Conservation (phyloP, 1,284 basidiomycete species). For the Ceratobasidium sp. region DNA sequence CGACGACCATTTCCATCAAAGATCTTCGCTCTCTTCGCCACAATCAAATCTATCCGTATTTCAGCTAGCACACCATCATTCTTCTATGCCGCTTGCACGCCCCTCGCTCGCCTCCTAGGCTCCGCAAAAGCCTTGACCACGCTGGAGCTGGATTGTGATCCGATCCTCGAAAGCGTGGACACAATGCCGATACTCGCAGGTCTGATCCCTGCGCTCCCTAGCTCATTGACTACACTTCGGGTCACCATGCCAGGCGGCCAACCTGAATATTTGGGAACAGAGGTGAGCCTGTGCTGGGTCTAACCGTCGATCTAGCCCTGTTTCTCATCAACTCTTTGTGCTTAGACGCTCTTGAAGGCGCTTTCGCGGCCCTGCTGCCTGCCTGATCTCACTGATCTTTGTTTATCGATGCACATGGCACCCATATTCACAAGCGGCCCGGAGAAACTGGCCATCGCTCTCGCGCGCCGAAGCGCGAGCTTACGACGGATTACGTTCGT, state of each 20-base stretch:
- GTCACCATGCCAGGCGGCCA: conserved; percentile 21
- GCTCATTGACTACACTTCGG: background rate
- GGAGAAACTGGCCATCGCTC: background rate
- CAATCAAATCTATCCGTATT: conserved; percentile 10
- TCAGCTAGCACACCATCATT: background rate
- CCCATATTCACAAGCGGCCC: background rate
- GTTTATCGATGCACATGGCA: conserved; percentile 18
- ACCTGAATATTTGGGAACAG: background rate
- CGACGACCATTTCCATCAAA: background rate
- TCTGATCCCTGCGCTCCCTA: conserved; percentile 20
- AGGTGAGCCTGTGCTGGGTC: background rate
- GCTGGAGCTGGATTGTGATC: conserved; percentile 13
- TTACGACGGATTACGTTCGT: background rate
- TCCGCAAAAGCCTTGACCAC: background rate
- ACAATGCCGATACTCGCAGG: conserved; percentile 1
- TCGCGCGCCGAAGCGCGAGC: conserved; percentile 1
- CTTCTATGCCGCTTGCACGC: conserved; percentile 1
- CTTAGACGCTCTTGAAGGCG: conserved; percentile 10
- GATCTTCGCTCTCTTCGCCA: background rate
- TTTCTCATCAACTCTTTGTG: background rate
- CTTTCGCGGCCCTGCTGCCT: background rate
- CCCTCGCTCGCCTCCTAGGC: conserved; percentile 6
- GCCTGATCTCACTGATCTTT: background rate
- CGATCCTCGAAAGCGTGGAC: background rate
- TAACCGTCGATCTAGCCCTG: background rate